These are phyloP conservation scores for Cocos nucifera DNA, from an alignment of 176 grass and related monocot species.

Conservation along the genomic window DNA sequence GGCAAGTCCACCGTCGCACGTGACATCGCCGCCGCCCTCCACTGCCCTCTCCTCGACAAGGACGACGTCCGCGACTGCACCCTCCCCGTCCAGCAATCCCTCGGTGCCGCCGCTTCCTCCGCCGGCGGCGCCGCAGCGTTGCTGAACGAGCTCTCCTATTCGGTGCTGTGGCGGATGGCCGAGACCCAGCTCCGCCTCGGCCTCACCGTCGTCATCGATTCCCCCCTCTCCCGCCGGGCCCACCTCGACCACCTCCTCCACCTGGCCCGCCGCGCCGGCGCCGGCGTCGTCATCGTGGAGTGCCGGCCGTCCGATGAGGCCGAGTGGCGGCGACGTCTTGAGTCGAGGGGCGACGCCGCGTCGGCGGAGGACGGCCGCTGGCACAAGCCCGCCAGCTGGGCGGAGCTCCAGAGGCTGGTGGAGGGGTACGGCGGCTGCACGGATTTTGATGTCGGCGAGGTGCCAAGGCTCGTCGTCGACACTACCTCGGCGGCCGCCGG, in stretches of 20 bases:
- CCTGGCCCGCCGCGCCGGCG: conserved; percentile 3
- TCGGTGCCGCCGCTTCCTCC: not conserved
- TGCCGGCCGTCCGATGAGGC: conserved; percentile 34
- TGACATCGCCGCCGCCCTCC: conserved; percentile 36
- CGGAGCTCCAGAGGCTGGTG: conserved; percentile 40
- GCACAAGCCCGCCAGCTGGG: conserved; percentile 77
- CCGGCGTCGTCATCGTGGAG: conserved; percentile 48
- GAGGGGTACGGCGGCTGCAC: conserved; percentile 57
- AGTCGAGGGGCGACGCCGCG: conserved; percentile 29
- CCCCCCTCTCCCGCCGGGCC: conserved; percentile 43
- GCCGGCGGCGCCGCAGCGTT: not conserved
- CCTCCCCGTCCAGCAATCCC: conserved; percentile 31
- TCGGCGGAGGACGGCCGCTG: conserved; percentile 17
- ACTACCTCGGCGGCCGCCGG: conserved; percentile 26
- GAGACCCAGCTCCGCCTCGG: conserved; percentile 52
- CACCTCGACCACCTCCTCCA: conserved; percentile 42
- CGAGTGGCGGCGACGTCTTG: conserved; percentile 55
- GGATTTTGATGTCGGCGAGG: conserved; percentile 50
- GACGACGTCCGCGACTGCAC: conserved; percentile 93
- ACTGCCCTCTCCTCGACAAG: conserved; percentile 73
- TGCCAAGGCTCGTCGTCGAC: conserved; percentile 54
- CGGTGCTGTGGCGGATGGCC: conserved; percentile 43
- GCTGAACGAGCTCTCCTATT: conserved; percentile 77
- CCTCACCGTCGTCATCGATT: conserved; percentile 59
- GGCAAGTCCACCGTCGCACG: conserved; percentile 76